phyloP scores from a whole-genome alignment of 306 rosid genomes.

The Oemleria cerasiformis region DNA sequence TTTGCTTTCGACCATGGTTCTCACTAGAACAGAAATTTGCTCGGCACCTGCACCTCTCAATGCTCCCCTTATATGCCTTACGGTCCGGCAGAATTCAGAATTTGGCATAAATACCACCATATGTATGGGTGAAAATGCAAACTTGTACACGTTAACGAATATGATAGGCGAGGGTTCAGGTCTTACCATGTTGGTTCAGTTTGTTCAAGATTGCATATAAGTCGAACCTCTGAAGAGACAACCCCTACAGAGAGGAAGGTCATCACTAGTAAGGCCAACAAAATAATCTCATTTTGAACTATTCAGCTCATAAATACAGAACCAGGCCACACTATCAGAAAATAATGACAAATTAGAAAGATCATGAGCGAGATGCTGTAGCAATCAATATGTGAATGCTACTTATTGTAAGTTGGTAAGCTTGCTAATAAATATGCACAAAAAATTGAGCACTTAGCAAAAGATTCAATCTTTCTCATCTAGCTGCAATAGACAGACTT shows the following conservation, averaged over 20 bases:
- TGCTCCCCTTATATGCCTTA: constrained; percentile 83
- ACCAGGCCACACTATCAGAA: background rate
- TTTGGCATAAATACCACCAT: background rate
- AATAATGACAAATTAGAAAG: constrained; percentile 1
- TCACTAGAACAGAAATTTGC: constrained; percentile 83
- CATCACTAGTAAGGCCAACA: background rate
- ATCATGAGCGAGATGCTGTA: background rate
- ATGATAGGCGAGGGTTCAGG: constrained; percentile 5
- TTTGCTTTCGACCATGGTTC: constrained; percentile 87
- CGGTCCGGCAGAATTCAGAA: constrained; percentile 51
- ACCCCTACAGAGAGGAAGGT: constrained; percentile 41
- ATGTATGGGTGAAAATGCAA: background rate
- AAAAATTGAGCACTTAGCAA: background rate
- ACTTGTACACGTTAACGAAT: background rate
- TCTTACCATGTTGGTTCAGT: constrained; percentile 79
- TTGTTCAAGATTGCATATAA: constrained; percentile 81
- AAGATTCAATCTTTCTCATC: constrained; percentile 4
- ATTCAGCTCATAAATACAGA: background rate
- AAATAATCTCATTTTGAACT: background rate
- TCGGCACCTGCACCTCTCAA: constrained; percentile 99
- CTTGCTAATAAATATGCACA: background rate
- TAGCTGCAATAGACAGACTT: background rate
- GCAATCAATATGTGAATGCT: background rate
- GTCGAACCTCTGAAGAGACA: constrained; percentile 81
- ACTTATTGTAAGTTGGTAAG: background rate